A percentile compares a stretch with the other conserved stretches of the same genome.
Conservation (phyloP, 257 asterid genomes). For the Petunia axillaris region DNA sequence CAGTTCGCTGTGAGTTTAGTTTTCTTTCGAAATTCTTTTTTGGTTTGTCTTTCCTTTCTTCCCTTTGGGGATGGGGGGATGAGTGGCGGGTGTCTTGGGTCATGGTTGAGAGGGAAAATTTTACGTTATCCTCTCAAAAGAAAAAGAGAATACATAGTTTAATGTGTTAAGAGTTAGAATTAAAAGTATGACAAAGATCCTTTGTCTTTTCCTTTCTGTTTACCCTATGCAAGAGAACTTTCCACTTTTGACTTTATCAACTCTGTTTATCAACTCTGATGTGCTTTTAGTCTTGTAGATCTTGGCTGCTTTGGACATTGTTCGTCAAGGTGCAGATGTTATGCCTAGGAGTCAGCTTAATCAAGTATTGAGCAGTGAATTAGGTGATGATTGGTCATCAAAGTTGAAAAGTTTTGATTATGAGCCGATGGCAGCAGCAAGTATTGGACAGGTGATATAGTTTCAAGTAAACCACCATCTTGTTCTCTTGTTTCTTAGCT, state of each 20-base stretch:
- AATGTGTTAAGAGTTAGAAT: neutral
- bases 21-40: neutral
- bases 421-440: slow-evolving; percentile 94
- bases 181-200: neutral
- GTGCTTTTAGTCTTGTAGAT: slow-evolving; percentile 70
- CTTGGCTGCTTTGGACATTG: slow-evolving; percentile 92
- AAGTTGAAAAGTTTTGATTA: slow-evolving; percentile 77
- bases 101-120: neutral
- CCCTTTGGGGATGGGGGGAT: neutral
- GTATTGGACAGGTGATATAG: slow-evolving; percentile 88
- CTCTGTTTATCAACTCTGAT: slow-evolving; percentile 27
- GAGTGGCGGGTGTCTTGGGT: neutral
- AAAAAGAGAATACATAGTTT: neutral
- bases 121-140: neutral
- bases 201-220: slow-evolving; percentile 12
- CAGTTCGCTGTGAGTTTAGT: slow-evolving; percentile 16
- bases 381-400: slow-evolving; percentile 79
- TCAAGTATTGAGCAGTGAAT: slow-evolving; percentile 85
- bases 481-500: slow-evolving; percentile 24
- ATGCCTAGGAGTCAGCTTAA: slow-evolving; percentile 93
- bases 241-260: slow-evolving; percentile 15
- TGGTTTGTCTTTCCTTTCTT: neutral
- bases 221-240: neutral
- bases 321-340: slow-evolving; percentile 98
- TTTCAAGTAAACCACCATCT: slow-evolving; percentile 12